These are phyloP conservation scores for Chaetoceros tenuissimus DNA, from an alignment of 108 stramenopile species.

Conservation along the genomic window DNA sequence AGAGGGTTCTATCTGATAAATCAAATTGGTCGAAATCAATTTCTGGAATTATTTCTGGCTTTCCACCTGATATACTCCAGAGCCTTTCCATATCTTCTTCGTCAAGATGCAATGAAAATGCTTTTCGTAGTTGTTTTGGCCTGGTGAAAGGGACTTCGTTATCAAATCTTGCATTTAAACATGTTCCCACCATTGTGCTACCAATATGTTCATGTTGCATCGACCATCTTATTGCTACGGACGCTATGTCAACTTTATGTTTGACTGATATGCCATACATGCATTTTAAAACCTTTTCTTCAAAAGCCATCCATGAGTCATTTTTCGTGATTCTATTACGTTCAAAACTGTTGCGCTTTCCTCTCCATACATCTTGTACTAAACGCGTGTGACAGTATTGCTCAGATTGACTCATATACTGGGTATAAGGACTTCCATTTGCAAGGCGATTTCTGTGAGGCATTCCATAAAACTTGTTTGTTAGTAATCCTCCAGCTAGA, in stretches of 20 bases:
- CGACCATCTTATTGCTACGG: constrained; percentile 55
- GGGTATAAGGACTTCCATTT: not conserved
- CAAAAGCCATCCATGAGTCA: constrained; percentile 19
- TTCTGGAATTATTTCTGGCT: not conserved
- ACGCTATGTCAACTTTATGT: constrained; percentile 45
- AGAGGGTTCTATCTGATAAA: constrained; percentile 20
- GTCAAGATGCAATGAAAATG: constrained; percentile 60
- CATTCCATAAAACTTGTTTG: constrained; percentile 16
- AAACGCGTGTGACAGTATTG: not conserved
- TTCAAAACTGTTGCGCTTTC: not conserved
- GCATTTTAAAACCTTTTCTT: constrained; percentile 22
- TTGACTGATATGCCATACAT: constrained; percentile 38
- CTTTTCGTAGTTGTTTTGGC: constrained; percentile 34
- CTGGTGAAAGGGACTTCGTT: constrained; percentile 17
- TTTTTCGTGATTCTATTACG: not conserved
- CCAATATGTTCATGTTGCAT: constrained; percentile 36
- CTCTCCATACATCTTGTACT: constrained; percentile 7
- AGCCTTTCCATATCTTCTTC: constrained; percentile 54
- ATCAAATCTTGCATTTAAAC: constrained; percentile 17
- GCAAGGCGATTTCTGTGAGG: not conserved
- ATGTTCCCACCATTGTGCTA: constrained; percentile 18
- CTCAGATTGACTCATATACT: constrained; percentile 8
- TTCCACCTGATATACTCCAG: constrained; percentile 15
- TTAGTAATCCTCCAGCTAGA: constrained; percentile 47
- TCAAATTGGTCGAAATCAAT: constrained; percentile 13